Evolutionary conservation across 306 rosid genomes (phyloP).

Genomic region (Begonia loranthoides): DNA sequence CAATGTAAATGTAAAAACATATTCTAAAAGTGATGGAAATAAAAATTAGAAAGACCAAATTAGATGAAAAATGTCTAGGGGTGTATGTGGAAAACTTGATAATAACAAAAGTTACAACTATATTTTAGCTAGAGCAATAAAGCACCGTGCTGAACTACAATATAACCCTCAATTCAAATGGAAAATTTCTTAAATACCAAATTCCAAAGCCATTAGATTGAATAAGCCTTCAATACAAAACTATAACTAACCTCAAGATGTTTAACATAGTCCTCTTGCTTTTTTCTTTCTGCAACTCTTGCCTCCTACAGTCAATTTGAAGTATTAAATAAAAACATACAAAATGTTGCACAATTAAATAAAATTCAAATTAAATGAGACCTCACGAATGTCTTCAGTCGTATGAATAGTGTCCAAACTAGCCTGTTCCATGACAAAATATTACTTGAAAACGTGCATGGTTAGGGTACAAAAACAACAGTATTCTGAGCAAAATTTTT

Average conservation of each 20-base stretch:
- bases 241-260: conserved; percentile 48
- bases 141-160: too few species aligned
- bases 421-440: conserved; percentile 29
- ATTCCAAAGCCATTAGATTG: too few species aligned
- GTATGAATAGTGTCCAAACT: conserved; percentile 75
- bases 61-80: too few species aligned
- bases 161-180: too few species aligned
- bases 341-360: background rate
- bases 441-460: conserved; percentile 19
- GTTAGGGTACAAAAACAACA: background rate
- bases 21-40: too few species aligned
- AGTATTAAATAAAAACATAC: background rate
- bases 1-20: too few species aligned
- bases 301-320: conserved; percentile 49
- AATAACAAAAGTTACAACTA: too few species aligned
- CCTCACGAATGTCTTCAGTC: conserved; percentile 82
- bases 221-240: too few species aligned
- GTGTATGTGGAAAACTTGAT: too few species aligned
- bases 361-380: conserved; percentile 10
- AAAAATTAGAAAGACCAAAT: too few species aligned
- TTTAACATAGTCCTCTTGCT: conserved; percentile 58
- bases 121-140: too few species aligned
- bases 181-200: too few species aligned
- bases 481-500: background rate
- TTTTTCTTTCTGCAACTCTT: conserved; percentile 72